Conservation (phyloP, 2,329 filamentous ascomycete genomes). For the Colletotrichum sp. region DNA sequence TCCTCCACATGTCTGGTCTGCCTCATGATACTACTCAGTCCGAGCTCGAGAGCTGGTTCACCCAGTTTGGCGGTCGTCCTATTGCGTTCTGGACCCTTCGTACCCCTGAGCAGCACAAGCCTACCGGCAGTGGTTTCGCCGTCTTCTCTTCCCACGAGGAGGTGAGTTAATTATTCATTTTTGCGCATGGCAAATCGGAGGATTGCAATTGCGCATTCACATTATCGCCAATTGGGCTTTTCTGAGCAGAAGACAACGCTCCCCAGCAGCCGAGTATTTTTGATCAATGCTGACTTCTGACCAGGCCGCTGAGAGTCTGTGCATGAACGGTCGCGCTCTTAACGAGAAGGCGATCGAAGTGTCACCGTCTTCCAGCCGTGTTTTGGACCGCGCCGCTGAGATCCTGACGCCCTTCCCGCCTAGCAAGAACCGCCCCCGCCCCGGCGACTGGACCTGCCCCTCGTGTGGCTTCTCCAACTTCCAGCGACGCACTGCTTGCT, state of each 20-base stretch:
- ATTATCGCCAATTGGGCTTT: not conserved
- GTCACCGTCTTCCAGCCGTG: conserved; percentile 94
- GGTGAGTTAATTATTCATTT: conserved; percentile 60
- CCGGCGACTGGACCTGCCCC: conserved; percentile 98
- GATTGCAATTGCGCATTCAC: not conserved
- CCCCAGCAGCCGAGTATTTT: not conserved
- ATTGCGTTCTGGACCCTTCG: conserved; percentile 99
- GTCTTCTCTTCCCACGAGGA: conserved; percentile 99
- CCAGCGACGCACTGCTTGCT: conserved; percentile 96
- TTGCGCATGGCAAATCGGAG: not conserved
- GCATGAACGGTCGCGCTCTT: conserved; percentile 97
- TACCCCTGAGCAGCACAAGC: conserved; percentile 98
- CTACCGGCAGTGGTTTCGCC: conserved; percentile 97
- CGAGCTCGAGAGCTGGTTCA: conserved; percentile 99
- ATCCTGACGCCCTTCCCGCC: conserved; percentile 97
- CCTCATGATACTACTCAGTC: conserved; percentile 99
- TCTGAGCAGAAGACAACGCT: not conserved
- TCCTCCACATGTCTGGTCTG: conserved; percentile 95
- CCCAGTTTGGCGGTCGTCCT: conserved; percentile 94
- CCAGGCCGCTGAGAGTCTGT: conserved; percentile 94
- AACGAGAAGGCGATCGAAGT: conserved; percentile 99
- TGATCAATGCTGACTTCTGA: not conserved
- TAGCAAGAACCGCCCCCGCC: conserved; percentile 96
- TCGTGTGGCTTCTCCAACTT: conserved; percentile 99
- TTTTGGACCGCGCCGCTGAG: conserved; percentile 92